Evolutionary conservation across 495 filamentous ascomycete genomes (phyloP).

Genomic region (Pseudevernia furfuracea): DNA sequence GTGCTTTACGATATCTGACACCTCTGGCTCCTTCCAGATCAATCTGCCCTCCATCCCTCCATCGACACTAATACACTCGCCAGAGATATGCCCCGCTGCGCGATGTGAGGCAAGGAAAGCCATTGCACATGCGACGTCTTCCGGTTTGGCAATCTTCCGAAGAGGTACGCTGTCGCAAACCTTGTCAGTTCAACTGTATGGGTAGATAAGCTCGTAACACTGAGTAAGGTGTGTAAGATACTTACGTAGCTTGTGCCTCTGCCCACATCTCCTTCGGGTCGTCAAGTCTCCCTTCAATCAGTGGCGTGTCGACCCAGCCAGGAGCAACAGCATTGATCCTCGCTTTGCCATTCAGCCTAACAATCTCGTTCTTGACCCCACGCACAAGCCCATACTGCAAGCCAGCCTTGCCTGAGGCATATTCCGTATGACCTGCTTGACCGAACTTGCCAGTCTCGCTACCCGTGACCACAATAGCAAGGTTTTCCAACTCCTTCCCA

Average conservation of each 20-base stretch:
- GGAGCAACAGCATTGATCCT: slow-evolving; percentile 50
- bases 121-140: slow-evolving; percentile 45
- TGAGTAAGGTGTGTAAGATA: not conserved
- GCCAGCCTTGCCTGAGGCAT: slow-evolving; percentile 45
- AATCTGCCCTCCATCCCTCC: slow-evolving; percentile 46
- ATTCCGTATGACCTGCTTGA: slow-evolving; percentile 44
- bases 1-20: slow-evolving; percentile 11
- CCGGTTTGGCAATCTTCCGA: slow-evolving; percentile 40
- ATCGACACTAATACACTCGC: slow-evolving; percentile 46
- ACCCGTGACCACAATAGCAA: slow-evolving; percentile 51
- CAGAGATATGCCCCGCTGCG: slow-evolving; percentile 48
- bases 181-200: not conserved
- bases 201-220: not conserved
- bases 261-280: slow-evolving; percentile 40
- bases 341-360: slow-evolving; percentile 42
- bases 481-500: slow-evolving; percentile 39
- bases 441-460: slow-evolving; percentile 43
- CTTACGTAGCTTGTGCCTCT: slow-evolving; percentile 40
- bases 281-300: slow-evolving; percentile 42
- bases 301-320: slow-evolving; percentile 42
- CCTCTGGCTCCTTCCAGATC: slow-evolving; percentile 40
- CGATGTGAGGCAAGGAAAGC: slow-evolving; percentile 47
- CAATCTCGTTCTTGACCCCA: slow-evolving; percentile 49
- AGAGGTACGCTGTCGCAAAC: slow-evolving; percentile 31
- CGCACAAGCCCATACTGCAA: slow-evolving; percentile 49